Conservation (phyloP, 805 yeast species). For the Pichia phayaonensis region DNA sequence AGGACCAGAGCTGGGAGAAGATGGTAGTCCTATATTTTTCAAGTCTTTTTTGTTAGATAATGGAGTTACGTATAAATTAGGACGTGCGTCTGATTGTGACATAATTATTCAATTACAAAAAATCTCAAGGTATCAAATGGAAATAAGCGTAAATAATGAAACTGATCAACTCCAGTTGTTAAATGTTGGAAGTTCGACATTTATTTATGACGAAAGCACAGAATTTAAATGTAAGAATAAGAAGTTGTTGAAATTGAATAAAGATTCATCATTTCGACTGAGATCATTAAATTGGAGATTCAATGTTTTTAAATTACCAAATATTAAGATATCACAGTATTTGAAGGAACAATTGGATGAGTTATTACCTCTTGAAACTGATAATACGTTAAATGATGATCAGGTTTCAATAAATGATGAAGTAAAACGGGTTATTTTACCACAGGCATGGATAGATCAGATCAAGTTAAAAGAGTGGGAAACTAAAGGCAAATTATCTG, state of each 20-base stretch:
- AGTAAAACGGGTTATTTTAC: not conserved
- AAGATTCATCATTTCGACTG: not conserved
- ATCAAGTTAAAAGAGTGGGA: constrained; percentile 6
- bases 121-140: constrained; percentile 4
- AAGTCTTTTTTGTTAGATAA: not conserved
- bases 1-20: not conserved
- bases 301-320: not conserved
- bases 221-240: constrained; percentile 1
- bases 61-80: not conserved
- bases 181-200: constrained; percentile 4
- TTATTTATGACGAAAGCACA: not conserved
- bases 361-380: not conserved
- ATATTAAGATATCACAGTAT: not conserved
- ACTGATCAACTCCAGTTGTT: not conserved
- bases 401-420: constrained; percentile 1
- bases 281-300: constrained; percentile 6
- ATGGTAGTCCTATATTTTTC: not conserved
- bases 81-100: constrained; percentile 1
- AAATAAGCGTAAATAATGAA: not conserved
- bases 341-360: not conserved
- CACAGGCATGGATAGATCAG: constrained; percentile 1
- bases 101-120: constrained; percentile 1
- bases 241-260: not conserved
- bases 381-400: not conserved
- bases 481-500: constrained; percentile 4